Base-by-base conservation (phyloP, 164 flowering plant genomes). In the Aristolochia fimbriata region DNA sequence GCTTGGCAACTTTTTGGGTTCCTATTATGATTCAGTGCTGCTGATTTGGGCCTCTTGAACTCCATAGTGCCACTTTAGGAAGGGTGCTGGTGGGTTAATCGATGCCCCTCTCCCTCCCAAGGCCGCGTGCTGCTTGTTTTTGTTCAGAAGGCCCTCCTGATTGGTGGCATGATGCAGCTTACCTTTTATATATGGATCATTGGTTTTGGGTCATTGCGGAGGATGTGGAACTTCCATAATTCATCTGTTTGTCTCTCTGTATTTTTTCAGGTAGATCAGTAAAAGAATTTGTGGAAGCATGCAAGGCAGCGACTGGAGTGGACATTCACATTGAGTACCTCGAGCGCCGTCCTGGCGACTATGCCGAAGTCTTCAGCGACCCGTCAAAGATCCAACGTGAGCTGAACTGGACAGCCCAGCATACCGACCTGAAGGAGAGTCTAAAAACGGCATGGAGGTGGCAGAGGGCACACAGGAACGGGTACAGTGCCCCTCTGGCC, bases 211-310 rank as follows among this genome's bases (percentile, higher is more conserved):
- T 37, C 8, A 37, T 37, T 37, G 43, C 8, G 12, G 43, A 37
- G 12, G 43, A 37, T 10, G 43, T 3, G 43, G 43, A 27, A 27
- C 30, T 2, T 27, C 30, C 30, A 16, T 27, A 20, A 8, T 2
- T 11, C 20, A 5, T 12, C n/a, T 31, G 10, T 33, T 25, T n/a
- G 16, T n/a, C 6, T 17, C 55, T 33, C 45, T 31, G 7, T 31
- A n/a, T n/a, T n/a, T 9, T n/a, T 13, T 17, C 95, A 91, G 98
- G 98, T 72, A 74, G 96, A 68, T 93, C 99, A 15, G 99, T 93
- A 4, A 93, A 86, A 74, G 99, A 93, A 71, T 93, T 93, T 73
- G 99, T 88, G 54, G 91, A 88, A 60, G 99, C 97, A 6, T 88
- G 97, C 58, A 93, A 88, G 73, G 83, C 80, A 76, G 99, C 96